A percentile compares a stretch with the other conserved stretches of the same genome.
These are phyloP conservation scores for Elymus sibiricus DNA, from an alignment of 176 grass and related monocot genomes.

Conservation along the genomic window DNA sequence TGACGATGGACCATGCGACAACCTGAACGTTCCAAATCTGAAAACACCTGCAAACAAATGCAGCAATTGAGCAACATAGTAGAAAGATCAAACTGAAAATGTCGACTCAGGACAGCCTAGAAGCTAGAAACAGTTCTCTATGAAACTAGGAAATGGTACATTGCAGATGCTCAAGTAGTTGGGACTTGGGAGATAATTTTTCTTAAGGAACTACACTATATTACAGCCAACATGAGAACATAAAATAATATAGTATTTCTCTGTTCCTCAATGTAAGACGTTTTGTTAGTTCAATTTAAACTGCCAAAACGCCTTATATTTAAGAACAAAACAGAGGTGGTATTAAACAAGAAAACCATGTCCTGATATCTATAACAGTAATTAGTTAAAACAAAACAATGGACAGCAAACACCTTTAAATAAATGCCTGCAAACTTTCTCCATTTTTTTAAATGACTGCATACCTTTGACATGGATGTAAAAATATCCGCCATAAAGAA, in stretches of 20 bases:
- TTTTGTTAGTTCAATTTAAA: too few species aligned
- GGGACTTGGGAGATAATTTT: not conserved
- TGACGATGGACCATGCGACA: constrained; percentile 96
- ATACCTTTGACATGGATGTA: constrained; percentile 99
- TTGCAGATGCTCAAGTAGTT: not conserved
- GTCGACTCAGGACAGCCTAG: not conserved
- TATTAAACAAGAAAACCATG: not conserved
- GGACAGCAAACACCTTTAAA: not conserved
- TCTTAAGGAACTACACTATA: not conserved
- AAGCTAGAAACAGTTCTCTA: not conserved
- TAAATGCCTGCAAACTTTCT: constrained; percentile 48
- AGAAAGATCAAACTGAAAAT: not conserved
- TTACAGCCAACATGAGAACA: constrained; percentile 1
- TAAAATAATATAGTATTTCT: not conserved
- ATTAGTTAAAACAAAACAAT: not conserved
- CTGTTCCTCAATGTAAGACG: too few species aligned
- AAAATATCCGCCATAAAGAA: constrained; percentile 99
- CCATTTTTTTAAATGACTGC: not conserved
- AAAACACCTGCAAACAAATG: constrained; percentile 78
- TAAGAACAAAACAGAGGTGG: too few species aligned
- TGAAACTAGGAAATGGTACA: not conserved
- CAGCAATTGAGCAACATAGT: constrained; percentile 18
- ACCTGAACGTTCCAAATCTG: constrained; percentile 95
- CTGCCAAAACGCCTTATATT: too few species aligned
- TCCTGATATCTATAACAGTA: not conserved